Evolutionary conservation across 2,329 filamentous ascomycete species (phyloP).

Genomic region (Sporothrix variecibatus): DNA sequence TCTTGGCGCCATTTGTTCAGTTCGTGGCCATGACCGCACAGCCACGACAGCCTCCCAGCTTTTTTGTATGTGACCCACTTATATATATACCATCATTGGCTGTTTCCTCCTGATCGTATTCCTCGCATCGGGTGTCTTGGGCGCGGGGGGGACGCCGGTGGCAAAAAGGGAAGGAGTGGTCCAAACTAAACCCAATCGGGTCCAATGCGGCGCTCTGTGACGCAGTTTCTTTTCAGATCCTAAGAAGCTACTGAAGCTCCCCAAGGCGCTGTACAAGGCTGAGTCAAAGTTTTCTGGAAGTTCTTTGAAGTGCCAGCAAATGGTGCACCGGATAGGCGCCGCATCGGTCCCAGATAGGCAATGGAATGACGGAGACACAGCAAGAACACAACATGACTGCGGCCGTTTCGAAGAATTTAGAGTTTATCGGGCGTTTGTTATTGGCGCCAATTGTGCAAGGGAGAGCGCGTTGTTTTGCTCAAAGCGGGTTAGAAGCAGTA

Average conservation of each 20-base stretch:
- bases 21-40: not conserved
- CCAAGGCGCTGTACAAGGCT: slow-evolving; percentile 5
- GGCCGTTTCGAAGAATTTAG: not conserved
- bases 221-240: not conserved
- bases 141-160: not conserved
- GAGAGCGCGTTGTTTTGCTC: slow-evolving; percentile 3
- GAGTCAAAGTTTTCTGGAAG: not conserved
- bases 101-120: not conserved
- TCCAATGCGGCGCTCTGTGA: slow-evolving; percentile 10
- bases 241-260: not conserved
- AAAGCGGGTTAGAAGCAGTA: slow-evolving; percentile 6
- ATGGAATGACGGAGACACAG: not conserved
- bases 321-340: not conserved
- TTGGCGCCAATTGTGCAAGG: not conserved
- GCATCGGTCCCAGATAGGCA: not conserved
- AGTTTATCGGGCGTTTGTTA: not conserved
- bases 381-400: not conserved
- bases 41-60: not conserved
- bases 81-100: not conserved
- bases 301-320: not conserved
- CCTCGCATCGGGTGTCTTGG: not conserved
- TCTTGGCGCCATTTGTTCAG: not conserved
- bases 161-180: not conserved
- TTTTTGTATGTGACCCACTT: not conserved
- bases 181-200: not conserved